A percentile compares a stretch with the other conserved stretches of the same genome.
Conservation (phyloP, 1,284 basidiomycete species). For the Pterula multifida region DNA sequence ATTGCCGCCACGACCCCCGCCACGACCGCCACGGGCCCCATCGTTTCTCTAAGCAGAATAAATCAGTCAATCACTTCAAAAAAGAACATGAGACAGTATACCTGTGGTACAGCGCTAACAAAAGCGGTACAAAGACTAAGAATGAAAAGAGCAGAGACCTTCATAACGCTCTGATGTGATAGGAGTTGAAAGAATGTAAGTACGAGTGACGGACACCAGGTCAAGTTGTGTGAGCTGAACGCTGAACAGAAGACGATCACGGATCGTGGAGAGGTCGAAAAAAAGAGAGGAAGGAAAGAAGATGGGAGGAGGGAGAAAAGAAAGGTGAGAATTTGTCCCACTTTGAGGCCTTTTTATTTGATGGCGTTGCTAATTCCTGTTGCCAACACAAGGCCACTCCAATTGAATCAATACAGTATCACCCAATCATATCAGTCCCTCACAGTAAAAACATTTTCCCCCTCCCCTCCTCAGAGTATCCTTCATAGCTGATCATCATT, state of each 20-base stretch:
- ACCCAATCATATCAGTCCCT: slow-evolving; percentile 1
- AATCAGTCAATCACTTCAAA: background rate
- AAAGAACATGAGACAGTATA: background rate
- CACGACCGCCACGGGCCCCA: background rate
- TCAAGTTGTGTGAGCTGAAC: slow-evolving; percentile 2
- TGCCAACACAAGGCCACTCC: slow-evolving; percentile 3
- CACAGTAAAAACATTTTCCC: background rate
- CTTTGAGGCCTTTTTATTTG: background rate
- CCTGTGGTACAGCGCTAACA: background rate
- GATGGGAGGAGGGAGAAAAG: background rate
- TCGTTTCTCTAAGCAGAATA: background rate
- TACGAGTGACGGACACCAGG: slow-evolving; percentile 2
- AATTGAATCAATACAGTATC: background rate
- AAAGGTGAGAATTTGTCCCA: background rate
- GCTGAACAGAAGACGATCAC: background rate
- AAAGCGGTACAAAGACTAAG: background rate
- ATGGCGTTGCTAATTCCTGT: background rate
- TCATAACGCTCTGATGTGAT: background rate
- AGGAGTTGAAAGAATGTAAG: background rate
- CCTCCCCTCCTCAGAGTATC: background rate
- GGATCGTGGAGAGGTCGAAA: background rate
- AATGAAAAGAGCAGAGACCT: background rate
- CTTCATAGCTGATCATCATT: background rate
- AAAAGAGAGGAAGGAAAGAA: background rate
- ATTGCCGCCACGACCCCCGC: background rate